A percentile compares a stretch with the other conserved stretches of the same genome.
phyloP scores from a whole-genome alignment of 1,139 yeast species.

The Yamadazyma blattariae region DNA sequence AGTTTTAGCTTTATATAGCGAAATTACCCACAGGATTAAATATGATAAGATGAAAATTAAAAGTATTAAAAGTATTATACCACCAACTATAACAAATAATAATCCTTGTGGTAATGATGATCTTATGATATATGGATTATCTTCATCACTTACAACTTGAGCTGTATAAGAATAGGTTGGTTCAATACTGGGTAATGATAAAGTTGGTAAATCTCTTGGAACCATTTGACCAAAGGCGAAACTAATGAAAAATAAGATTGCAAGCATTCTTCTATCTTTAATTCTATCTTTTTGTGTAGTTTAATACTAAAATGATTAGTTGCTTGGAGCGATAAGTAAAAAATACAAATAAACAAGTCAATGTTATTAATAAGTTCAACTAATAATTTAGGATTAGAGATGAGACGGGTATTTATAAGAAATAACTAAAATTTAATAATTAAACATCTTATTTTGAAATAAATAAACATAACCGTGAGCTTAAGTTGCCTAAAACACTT shows the following conservation, averaged over 20 bases:
- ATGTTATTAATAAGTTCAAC: too few relatives aligned
- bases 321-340: too few relatives aligned
- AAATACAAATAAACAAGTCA: too few relatives aligned
- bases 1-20: conserved; percentile 28
- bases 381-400: too few relatives aligned
- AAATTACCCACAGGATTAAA: conserved; percentile 21
- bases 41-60: conserved; percentile 21
- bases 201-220: conserved; percentile 10
- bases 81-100: conserved; percentile 45
- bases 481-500: too few relatives aligned
- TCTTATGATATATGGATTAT: conserved; percentile 33
- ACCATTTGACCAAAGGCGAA: conserved; percentile 1
- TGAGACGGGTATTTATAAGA: too few relatives aligned
- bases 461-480: too few relatives aligned
- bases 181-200: conserved; percentile 6
- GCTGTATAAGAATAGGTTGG: conserved; percentile 10
- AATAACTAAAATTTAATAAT: too few relatives aligned
- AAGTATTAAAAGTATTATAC: conserved; percentile 26
- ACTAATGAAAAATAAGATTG: background rate
- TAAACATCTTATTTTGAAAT: too few relatives aligned
- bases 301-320: too few relatives aligned
- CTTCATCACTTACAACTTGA: conserved; percentile 6
- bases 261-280: too few relatives aligned
- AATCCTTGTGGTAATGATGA: conserved; percentile 30
- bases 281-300: too few relatives aligned